These are phyloP conservation scores for Letharia columbiana DNA, from an alignment of 495 filamentous ascomycete genomes.

Conservation along the genomic window DNA sequence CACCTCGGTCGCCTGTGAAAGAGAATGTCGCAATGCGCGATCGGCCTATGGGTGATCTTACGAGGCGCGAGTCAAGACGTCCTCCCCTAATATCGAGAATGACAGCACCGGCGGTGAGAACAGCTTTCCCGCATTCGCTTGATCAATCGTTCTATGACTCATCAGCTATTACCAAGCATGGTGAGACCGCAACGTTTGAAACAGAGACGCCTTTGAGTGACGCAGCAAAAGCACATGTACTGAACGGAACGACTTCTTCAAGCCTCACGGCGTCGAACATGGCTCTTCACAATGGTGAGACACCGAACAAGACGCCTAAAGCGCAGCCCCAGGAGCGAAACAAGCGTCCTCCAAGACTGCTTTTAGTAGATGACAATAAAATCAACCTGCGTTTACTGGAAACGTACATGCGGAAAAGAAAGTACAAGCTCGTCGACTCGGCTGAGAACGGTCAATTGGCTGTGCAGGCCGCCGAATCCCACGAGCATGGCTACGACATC, in stretches of 20 bases:
- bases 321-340: conserved; percentile 8
- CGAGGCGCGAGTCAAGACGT: conserved; percentile 10
- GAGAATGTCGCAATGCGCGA: background rate
- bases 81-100: conserved; percentile 16
- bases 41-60: conserved; percentile 15
- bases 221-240: conserved; percentile 1
- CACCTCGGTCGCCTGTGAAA: background rate
- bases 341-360: conserved; percentile 34
- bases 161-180: conserved; percentile 12
- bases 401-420: conserved; percentile 49
- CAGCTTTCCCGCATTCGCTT: background rate
- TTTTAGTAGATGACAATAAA: conserved; percentile 67
- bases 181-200: conserved; percentile 7
- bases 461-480: conserved; percentile 40
- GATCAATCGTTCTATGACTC: background rate
- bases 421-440: conserved; percentile 33
- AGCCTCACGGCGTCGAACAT: conserved; percentile 14
- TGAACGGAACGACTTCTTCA: background rate
- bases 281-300: conserved; percentile 3
- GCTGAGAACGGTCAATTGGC: conserved; percentile 48
- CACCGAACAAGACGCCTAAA: background rate
- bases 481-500: conserved; percentile 41
- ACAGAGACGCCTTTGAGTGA: background rate
- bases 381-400: conserved; percentile 66
- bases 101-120: conserved; percentile 19